Evolutionary conservation across 148 eudicot species (phyloP).

Genomic region (Vaccinium corymbosum): DNA sequence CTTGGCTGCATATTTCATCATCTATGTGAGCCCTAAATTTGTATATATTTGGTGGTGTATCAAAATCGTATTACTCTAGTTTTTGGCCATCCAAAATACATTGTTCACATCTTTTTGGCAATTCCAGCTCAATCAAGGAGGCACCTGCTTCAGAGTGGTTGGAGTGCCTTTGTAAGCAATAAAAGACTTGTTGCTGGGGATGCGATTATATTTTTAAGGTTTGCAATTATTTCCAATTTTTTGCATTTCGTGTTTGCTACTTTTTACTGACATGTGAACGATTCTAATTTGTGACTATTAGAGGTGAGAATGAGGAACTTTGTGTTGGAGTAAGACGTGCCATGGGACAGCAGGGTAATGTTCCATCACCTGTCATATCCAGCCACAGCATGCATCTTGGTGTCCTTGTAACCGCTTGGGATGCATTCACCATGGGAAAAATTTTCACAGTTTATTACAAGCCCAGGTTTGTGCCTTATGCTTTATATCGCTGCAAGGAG

Average conservation of each 20-base stretch:
- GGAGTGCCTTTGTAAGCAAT: conserved; percentile 99
- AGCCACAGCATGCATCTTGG: conserved; percentile 99
- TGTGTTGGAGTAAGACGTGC: conserved; percentile 99
- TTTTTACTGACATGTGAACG: not conserved
- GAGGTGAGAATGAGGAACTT: conserved; percentile 96
- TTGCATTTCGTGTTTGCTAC: not conserved
- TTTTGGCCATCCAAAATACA: too few species aligned
- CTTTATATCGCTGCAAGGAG: too few species aligned
- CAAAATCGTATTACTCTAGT: too few species aligned
- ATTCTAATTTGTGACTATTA: conserved; percentile 16
- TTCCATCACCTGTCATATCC: conserved; percentile 94
- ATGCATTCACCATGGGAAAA: conserved; percentile 76
- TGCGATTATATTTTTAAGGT: conserved; percentile 97
- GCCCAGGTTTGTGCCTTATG: conserved; percentile 56
- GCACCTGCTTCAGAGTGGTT: conserved; percentile 95
- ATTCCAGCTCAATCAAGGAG: conserved; percentile 86
- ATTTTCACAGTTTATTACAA: conserved; percentile 86
- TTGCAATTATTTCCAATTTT: conserved; percentile 21
- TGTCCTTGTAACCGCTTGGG: conserved; percentile 95
- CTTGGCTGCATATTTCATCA: not conserved
- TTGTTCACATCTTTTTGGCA: not conserved
- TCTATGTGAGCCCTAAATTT: not conserved
- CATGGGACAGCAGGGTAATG: conserved; percentile 77
- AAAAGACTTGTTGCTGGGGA: conserved; percentile 98
- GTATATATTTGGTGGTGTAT: not conserved